phyloP scores from a whole-genome alignment of 2,329 filamentous ascomycete species.

The Neocatenulostroma microsporum region DNA sequence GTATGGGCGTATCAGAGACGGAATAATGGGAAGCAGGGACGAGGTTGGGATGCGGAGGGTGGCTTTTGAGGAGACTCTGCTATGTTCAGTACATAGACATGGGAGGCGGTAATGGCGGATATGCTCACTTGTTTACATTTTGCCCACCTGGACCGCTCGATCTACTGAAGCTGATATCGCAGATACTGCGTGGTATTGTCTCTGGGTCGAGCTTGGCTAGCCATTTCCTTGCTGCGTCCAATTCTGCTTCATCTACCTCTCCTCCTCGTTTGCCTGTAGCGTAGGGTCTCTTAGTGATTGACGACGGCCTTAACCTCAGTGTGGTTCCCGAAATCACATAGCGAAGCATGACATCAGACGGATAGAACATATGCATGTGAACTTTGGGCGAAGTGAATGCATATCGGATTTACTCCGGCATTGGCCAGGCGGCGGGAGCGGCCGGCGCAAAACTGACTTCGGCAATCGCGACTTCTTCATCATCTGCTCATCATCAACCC shows the following conservation, averaged over 20 bases:
- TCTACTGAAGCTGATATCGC: constrained; percentile 54
- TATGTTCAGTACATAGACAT: neutral
- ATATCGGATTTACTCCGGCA: no score
- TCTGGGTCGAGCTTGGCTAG: constrained; percentile 46
- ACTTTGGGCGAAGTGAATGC: no score
- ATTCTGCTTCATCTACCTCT: constrained; percentile 19
- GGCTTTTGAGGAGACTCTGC: constrained; percentile 59
- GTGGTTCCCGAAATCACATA: no score
- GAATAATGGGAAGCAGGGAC: constrained; percentile 47
- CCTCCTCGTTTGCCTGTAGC: constrained; percentile 12
- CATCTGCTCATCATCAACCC: no score
- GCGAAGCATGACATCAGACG: no score
- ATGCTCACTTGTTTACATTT: constrained; percentile 63
- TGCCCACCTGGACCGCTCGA: constrained; percentile 60
- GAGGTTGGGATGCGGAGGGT: constrained; percentile 51
- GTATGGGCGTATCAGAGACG: constrained; percentile 44
- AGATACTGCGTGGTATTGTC: constrained; percentile 49
- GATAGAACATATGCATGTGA: no score
- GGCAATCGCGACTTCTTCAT: no score
- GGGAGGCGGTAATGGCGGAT: no score
- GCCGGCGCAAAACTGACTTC: no score
- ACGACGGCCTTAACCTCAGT: no score
- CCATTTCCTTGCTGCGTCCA: constrained; percentile 47
- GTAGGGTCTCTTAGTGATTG: constrained; percentile 11
- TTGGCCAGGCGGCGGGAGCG: no score